phyloP scores from a whole-genome alignment of 2,329 filamentous ascomycete species.

The Colletotrichum orbiculare region DNA sequence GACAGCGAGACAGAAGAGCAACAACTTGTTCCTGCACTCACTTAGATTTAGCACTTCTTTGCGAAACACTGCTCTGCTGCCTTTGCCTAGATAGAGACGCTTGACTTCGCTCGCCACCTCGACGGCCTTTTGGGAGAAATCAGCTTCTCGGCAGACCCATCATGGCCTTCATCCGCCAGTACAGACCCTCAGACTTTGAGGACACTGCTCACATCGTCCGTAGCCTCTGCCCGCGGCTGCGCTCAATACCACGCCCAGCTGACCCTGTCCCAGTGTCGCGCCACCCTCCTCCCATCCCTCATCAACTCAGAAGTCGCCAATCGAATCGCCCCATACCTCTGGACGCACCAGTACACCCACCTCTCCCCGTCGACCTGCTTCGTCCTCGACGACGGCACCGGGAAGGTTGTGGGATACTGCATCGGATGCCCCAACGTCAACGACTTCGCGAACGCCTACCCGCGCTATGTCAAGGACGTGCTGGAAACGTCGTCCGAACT shows the following conservation, averaged over 20 bases:
- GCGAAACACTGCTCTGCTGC: no score
- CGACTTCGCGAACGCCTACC: constrained; percentile 52
- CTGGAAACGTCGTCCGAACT: constrained; percentile 44
- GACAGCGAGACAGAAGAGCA: no score
- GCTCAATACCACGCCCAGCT: background rate
- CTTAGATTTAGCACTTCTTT: no score
- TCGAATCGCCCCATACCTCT: constrained; percentile 59
- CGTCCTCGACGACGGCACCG: constrained; percentile 60
- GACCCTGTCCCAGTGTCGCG: constrained; percentile 53
- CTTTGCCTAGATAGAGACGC: no score
- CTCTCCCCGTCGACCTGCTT: constrained; percentile 58
- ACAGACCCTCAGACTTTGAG: constrained; percentile 52
- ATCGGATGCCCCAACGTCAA: constrained; percentile 57
- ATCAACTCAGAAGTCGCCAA: constrained; percentile 45
- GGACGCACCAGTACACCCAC: constrained; percentile 62
- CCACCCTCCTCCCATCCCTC: constrained; percentile 58
- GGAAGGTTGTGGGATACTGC: constrained; percentile 60
- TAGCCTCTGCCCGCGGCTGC: constrained; percentile 3
- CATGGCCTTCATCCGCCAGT: constrained; percentile 60
- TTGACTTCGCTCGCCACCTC: no score
- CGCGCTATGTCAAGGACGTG: constrained; percentile 50
- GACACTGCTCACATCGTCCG: constrained; percentile 55
- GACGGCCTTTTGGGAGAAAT: background rate
- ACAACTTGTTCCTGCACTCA: no score
- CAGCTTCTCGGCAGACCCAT: background rate